Evolutionary conservation across 2,329 filamentous ascomycete genomes (phyloP), one percentile per base, ranked within the genome.

Genomic region (Alternaria sp.): DNA sequence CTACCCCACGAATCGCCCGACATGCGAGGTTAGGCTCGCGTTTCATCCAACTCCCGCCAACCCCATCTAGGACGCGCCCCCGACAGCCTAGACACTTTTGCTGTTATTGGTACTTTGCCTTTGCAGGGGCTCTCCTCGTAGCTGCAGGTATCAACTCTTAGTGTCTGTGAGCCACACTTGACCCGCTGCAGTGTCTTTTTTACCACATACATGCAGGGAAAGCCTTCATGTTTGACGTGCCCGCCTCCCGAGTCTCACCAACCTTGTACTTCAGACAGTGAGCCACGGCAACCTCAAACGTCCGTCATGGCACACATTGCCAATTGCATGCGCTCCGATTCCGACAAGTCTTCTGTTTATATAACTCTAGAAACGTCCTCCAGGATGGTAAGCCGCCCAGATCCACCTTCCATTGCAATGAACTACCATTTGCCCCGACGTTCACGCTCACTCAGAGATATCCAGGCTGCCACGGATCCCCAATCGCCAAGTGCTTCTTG

Each of bases 271-370:
- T 68, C 64, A 69, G 63, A 73, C 71, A 70, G 67, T 71, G 70
- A 74, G 67, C 73, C 66, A 75, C 71, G 61, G 68, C 65, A 67
- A 64, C 67, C 68, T 74, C 72, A 77, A 74, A 75, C 72, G 57
- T 44, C 67, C 51, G 65, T 71, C 73, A 78, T 79, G 76, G 74
- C 75, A 76, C 77, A 79, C 72, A 79, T 79, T 67, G 76, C 77
- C 71, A 77, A 77, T 73, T 78, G 76, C 74, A 77, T 79, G 65
- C 74, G 77, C 53, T 71, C 65, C 41, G 69, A 69, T 51, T 67
- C 69, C 66, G 67, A 72, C 54, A 72, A 65, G 57, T 66, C 69
- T 51, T 67, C 68, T 59, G 67, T 76, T 75, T 77, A 77, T 77
- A 77, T 78, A 77, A 65, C 65, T 46, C 63, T 69, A 54, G 75